These are phyloP conservation scores for Diplocarpon rosae DNA, from an alignment of 2,329 filamentous ascomycete species.

Conservation along the genomic window DNA sequence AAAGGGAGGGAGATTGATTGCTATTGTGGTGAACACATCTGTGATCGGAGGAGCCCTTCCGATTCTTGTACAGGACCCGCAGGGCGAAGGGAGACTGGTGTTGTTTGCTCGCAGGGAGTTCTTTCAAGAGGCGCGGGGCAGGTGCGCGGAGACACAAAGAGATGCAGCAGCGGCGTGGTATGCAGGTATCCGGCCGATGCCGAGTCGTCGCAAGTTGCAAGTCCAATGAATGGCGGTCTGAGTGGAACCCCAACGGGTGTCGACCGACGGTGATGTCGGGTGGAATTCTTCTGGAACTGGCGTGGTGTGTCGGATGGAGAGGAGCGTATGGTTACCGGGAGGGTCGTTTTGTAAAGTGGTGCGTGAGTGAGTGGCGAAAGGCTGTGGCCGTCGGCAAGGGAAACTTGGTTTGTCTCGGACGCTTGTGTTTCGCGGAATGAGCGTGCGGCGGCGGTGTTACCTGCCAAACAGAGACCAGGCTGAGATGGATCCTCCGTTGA, in stretches of 20 bases:
- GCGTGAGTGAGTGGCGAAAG: neutral
- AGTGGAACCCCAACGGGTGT: conserved; percentile 17
- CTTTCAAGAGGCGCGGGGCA: conserved; percentile 7
- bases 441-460: conserved; percentile 14
- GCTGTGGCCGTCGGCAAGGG: neutral
- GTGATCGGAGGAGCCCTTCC: conserved; percentile 3
- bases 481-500: conserved; percentile 51
- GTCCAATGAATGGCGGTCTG: conserved; percentile 14
- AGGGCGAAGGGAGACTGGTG: conserved; percentile 5
- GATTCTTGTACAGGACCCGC: conserved; percentile 16
- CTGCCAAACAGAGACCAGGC: conserved; percentile 14
- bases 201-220: conserved; percentile 15
- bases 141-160: conserved; percentile 17
- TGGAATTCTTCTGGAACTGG: conserved; percentile 24
- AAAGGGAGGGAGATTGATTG: conserved; percentile 11
- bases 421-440: conserved; percentile 11
- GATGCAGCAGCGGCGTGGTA: conserved; percentile 19
- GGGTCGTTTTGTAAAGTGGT: neutral
- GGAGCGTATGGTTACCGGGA: conserved; percentile 12
- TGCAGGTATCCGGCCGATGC: conserved; percentile 22
- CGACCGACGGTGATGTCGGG: conserved; percentile 19
- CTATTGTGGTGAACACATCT: conserved; percentile 21
- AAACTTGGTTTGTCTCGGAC: conserved; percentile 5
- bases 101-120: conserved; percentile 17
- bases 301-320: conserved; percentile 3